Evolutionary conservation across 177 flowering plant genomes (phyloP), one percentile per base, ranked within the genome.

Genomic region (Vitis hybrid): DNA sequence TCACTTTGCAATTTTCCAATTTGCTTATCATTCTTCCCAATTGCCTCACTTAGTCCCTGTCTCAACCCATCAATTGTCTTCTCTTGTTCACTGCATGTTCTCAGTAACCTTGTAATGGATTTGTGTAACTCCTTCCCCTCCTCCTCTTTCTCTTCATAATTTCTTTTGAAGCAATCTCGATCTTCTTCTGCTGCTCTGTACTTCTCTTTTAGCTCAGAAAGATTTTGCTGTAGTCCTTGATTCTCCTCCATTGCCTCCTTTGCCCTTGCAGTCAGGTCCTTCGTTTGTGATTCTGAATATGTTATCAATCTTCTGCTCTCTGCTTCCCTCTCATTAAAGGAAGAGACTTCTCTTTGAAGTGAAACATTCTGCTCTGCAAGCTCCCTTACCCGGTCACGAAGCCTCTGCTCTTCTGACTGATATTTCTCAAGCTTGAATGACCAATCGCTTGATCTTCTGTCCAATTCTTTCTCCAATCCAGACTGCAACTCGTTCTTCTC

Each of bases 301-400:
- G 67, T 62, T 11, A 83, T 68, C 69, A 69, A 73, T 74, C 55
- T 80, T 76, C 64, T 83, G 74, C 75, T 83, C 65, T 91, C 94
- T 51, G 68, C 68, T 68, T 89, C 97, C 76, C 68, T 87, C 71
- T 84, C 89, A 70, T 76, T 81, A 26, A 81, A 74, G 13, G 88
- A 78, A 65, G 91, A 87, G n/a, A 88, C 86, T 79, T 96, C 97
- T 75, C 92, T 89, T 77, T 93, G 98, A 49, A 92, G 85, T 4
- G 91, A 86, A 52, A 93, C 98, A 82, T 94, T 94, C 62, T 90
- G 97, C 81, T 96, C 98, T 49, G 98, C 99, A 11, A 96, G 89
- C 70, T 94, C 95, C 77, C 94, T 81, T 52, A 89, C 93, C 62
- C 99, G 85, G 58, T 94, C 95, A 30, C 99, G 86, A 49, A 96